These are phyloP conservation scores for Primulina tabacum DNA, from an alignment of 257 asterid species.

Conservation along the genomic window DNA sequence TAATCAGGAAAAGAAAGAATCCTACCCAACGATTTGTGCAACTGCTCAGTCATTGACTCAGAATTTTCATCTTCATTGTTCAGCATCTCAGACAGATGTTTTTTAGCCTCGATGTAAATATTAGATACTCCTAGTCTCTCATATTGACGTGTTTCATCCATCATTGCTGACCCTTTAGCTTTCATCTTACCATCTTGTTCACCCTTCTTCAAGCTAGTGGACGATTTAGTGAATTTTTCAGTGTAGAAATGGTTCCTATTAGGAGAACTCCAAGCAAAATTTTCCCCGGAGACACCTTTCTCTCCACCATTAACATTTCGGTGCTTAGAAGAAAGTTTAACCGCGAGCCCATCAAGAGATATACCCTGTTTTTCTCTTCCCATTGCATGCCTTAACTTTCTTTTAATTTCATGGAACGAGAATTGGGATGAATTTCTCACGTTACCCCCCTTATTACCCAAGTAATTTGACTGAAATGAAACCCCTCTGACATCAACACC, in stretches of 20 bases:
- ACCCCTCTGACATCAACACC: conserved; percentile 22
- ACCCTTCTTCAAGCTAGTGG: conserved; percentile 42
- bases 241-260: conserved; percentile 84
- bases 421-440: conserved; percentile 58
- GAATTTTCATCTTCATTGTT: conserved; percentile 43
- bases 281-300: conserved; percentile 54
- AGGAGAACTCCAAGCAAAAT: conserved; percentile 83
- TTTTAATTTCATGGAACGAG: conserved; percentile 77
- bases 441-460: conserved; percentile 32
- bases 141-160: conserved; percentile 31
- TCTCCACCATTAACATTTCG: conserved; percentile 41
- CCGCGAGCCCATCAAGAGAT: conserved; percentile 32
- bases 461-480: conserved; percentile 29
- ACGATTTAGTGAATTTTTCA: conserved; percentile 60
- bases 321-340: conserved; percentile 32
- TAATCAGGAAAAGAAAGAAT: conserved; percentile 75
- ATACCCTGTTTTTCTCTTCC: conserved; percentile 63
- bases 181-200: conserved; percentile 44
- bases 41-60: conserved; percentile 37
- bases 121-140: conserved; percentile 47
- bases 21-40: conserved; percentile 69
- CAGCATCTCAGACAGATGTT: conserved; percentile 82
- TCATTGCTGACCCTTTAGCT: conserved; percentile 29
- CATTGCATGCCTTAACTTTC: conserved; percentile 81
- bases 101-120: conserved; percentile 82